Base-by-base conservation (phyloP, 2,329 filamentous ascomycete genomes). In the Ilyonectria sp. region DNA sequence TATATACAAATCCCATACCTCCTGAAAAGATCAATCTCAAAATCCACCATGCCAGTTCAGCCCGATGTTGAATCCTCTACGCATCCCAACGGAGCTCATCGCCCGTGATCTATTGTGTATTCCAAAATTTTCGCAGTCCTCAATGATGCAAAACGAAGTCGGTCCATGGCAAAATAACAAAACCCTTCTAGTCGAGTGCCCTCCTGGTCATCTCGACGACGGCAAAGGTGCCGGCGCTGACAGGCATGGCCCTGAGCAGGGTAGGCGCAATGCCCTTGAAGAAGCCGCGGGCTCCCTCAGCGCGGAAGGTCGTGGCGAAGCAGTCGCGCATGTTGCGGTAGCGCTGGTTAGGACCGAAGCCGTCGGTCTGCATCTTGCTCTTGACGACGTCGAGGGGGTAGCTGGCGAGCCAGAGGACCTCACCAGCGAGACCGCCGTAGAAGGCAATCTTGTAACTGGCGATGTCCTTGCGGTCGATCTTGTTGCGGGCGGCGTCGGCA, bases 311-410 rank as follows among this genome's bases (percentile, higher is more conserved):
- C 86, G 97, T 90, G 66, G 86, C 88, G 82, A 98, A 97, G 84
- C 94, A 97, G 82, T 97, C 93, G 58, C 92, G 89, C 95, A 98
- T 98, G 63, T 86, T 91, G 79, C 85, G 89, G 83, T 93, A 99
- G 79, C 87, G 87, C 85, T 91, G 90, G 70, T 88, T 83, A 55
- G 80, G 69, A 5, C 93, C 94, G 79, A 98, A 96, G 0, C 93
- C 95, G 83, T 99, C 96, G 65, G 92, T 97, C 88, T 99, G 96
- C 95, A 98, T 98, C 89, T 97, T 98, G 83, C 94, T 97, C 92
- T 99, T 99, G 83, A 99, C 84, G 31, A 99, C 95, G 82, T 99
- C 96, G 72, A 99, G 92, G 23, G 96, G 96, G 83, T 99, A 99
- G 78, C 94, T 97, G 40, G 88, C 88, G 62, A 99, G 85, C 96